Percentiles rank a stretch among this genome's conserved stretches.
Evolutionary conservation across 768 basidiomycete species (phyloP).

Genomic region (Suillus variegatus): DNA sequence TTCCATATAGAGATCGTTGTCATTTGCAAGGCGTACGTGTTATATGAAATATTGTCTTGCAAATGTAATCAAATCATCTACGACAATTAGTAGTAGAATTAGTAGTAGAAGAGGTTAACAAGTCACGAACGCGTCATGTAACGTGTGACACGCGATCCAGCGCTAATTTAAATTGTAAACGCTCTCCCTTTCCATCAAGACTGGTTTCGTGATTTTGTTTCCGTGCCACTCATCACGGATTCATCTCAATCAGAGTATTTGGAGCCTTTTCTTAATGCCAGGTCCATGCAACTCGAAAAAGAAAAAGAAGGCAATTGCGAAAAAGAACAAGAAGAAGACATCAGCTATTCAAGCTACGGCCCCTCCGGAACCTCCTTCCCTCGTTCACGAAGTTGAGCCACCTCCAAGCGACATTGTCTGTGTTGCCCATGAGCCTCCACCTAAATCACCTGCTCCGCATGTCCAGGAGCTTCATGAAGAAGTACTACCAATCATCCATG

Average conservation of each 20-base stretch:
- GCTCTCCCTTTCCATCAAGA: not conserved
- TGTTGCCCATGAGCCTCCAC: conserved; percentile 12
- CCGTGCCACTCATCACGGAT: not conserved
- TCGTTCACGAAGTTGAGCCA: conserved; percentile 3
- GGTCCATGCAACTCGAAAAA: conserved; percentile 59
- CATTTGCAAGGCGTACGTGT: not conserved
- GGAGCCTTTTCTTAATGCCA: conserved; percentile 45
- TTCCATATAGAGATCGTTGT: not conserved
- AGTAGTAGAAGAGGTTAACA: not conserved
- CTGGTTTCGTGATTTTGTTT: not conserved
- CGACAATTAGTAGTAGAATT: not conserved
- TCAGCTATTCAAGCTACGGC: not conserved
- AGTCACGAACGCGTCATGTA: conserved; percentile 34
- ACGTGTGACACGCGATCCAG: conserved; percentile 28
- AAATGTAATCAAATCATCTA: not conserved
- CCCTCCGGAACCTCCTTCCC: conserved; percentile 2
- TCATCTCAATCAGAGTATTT: not conserved
- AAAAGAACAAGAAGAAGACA: conserved; percentile 34
- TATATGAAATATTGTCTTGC: not conserved
- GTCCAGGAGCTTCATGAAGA: conserved; percentile 13
- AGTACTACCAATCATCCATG: conserved; percentile 61
- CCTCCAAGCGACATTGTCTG: conserved; percentile 8
- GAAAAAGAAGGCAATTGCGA: conserved; percentile 38
- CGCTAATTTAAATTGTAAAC: not conserved
- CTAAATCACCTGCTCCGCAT: conserved; percentile 1